Base-by-base conservation (phyloP, 2,329 filamentous ascomycete species). In the Aciculosporium take region DNA sequence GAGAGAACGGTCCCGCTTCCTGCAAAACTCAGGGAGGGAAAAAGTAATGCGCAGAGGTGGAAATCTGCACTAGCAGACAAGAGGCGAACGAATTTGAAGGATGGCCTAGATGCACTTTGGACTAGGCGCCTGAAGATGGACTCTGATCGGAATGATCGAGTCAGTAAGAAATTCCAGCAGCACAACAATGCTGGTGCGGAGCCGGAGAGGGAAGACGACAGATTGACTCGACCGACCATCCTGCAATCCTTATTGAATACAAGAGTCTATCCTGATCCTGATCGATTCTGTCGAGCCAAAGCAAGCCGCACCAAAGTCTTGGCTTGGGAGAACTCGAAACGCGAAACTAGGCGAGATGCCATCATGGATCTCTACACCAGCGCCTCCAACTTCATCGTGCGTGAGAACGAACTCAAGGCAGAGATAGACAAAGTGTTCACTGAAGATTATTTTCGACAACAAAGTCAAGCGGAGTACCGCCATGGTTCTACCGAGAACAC, bases 321-420 rank as follows among this genome's bases (percentile, higher is more conserved):
- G 32, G 58, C 67, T 25, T 63, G 61, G 8, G 58, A 65, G 40
- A 49, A 42, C 10, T 37, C 50, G 8, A 77, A 78, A 56, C 66
- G 69, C 33, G 69, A 78, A 44, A 68, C 71, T 40, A 74, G 82
- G 39, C 70, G 74, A 46, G 76, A 89, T 49, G 73, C 80, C 13
- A 64, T 98, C 24, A 85, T 94, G 62, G 79, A 84, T 44, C 72
- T 98, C 10, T 98, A 98, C 64, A 83, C 91, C 65, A 83, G 87
- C 51, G 87, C 91, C 5, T 75, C 82, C 21, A 68, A 76, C 30
- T 98, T 96, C 64, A 95, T 98, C 56, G 79, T 86, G 15, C 79
- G 73, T 20, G 87, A 94, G 58, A 65, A 71, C 39, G 81, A 94
- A 58, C 72, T 98, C 27, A 73, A 83, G 51, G 67, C 68, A 13